Evolutionary conservation across 352 stramenopile genomes (phyloP).

Genomic region (Pythium pyrilobum): DNA sequence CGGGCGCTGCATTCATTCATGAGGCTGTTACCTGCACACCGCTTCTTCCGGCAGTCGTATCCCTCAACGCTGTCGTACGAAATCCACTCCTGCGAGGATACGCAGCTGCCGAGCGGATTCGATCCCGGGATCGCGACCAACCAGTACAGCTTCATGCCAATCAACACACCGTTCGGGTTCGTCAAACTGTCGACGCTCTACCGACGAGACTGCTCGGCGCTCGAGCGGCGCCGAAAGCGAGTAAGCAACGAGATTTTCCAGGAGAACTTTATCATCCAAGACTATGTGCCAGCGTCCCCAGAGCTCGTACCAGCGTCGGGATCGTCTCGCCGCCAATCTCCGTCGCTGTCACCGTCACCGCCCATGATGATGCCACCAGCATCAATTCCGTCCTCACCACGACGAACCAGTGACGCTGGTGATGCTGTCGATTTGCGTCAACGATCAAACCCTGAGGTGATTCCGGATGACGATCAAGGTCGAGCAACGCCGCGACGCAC

Average conservation of each 20-base stretch:
- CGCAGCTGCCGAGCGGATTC: conserved; percentile 25
- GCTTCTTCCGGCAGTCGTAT: conserved; percentile 62
- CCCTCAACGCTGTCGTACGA: conserved; percentile 58
- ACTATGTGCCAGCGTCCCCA: conserved; percentile 73
- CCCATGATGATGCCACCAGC: conserved; percentile 4
- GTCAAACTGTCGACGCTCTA: conserved; percentile 67
- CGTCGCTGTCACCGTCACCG: background rate
- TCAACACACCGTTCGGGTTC: conserved; percentile 70
- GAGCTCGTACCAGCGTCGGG: conserved; percentile 20
- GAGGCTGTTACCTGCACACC: conserved; percentile 62
- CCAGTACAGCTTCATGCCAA: conserved; percentile 72
- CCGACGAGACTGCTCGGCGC: conserved; percentile 47
- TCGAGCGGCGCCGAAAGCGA: conserved; percentile 31
- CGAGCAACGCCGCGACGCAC: conserved; percentile 1
- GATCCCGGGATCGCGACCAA: conserved; percentile 38
- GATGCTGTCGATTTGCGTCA: conserved; percentile 17
- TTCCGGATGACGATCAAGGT: background rate
- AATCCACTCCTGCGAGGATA: conserved; percentile 31
- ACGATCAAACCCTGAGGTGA: conserved; percentile 34
- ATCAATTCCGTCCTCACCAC: background rate
- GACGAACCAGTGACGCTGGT: background rate
- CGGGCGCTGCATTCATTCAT: conserved; percentile 75
- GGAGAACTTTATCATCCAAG: conserved; percentile 80
- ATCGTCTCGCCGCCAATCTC: background rate
- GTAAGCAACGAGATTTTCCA: conserved; percentile 48